Evolutionary conservation across 805 yeast genomes (phyloP).

Genomic region (Teunomyces stri): DNA sequence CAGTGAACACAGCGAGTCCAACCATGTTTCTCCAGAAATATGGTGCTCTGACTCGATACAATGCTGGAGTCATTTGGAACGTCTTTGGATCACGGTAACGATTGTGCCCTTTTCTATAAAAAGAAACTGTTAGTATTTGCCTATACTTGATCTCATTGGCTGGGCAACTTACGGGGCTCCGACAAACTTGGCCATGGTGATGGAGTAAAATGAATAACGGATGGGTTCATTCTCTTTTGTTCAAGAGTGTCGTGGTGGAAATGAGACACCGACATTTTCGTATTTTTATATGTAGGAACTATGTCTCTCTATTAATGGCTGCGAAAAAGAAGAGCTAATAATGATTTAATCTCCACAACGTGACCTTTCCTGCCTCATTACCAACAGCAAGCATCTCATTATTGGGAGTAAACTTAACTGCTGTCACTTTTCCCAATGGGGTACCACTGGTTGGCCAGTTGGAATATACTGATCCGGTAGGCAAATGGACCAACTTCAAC

Average conservation of each 20-base stretch:
- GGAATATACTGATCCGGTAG: conserved; percentile 78
- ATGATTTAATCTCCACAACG: conserved; percentile 83
- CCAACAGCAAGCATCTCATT: conserved; percentile 85
- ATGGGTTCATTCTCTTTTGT: not conserved
- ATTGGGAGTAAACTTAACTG: conserved; percentile 73
- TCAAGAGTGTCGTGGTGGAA: not conserved
- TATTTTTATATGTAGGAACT: not conserved
- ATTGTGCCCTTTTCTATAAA: conserved; percentile 39
- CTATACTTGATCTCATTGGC: not conserved
- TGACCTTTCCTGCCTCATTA: conserved; percentile 84
- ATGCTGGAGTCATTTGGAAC: conserved; percentile 89
- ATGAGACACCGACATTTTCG: conserved; percentile 2
- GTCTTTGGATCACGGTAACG: conserved; percentile 60
- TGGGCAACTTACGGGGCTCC: conserved; percentile 16
- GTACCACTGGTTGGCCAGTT: conserved; percentile 99
- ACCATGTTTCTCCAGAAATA: conserved; percentile 75
- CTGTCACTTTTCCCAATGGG: conserved; percentile 91
- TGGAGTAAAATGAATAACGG: not conserved
- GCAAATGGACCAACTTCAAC: conserved; percentile 79
- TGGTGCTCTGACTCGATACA: conserved; percentile 85
- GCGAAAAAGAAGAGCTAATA: conserved; percentile 38
- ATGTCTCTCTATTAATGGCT: not conserved
- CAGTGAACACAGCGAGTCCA: conserved; percentile 54
- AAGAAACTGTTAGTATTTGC: conserved; percentile 7
- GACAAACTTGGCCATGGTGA: conserved; percentile 13